Conservation (phyloP, 2,329 filamentous ascomycete genomes). For the Sarocladium brachiariae region DNA sequence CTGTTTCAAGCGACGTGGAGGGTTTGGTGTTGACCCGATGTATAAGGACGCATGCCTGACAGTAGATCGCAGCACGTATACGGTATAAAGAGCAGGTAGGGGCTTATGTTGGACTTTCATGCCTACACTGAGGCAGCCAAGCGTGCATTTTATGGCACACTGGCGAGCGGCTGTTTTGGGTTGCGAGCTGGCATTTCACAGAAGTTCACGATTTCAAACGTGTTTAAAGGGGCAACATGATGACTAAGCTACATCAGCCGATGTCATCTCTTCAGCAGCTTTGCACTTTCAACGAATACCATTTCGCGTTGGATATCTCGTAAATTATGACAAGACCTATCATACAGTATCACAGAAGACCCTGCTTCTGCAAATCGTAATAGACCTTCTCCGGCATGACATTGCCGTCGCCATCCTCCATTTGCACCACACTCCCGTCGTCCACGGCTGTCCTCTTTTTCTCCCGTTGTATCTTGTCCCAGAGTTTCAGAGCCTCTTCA, state of each 20-base stretch:
- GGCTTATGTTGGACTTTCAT: constrained; percentile 30
- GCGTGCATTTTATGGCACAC: constrained; percentile 5
- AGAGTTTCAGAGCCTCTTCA: constrained; percentile 78
- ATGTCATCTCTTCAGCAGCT: neutral
- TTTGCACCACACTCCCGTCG: constrained; percentile 85
- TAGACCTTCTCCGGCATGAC: constrained; percentile 99
- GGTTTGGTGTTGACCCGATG: constrained; percentile 87
- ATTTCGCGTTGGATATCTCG: neutral
- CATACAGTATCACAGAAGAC: constrained; percentile 53
- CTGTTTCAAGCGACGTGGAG: constrained; percentile 74
- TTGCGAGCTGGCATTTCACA: neutral
- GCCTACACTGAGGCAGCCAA: neutral
- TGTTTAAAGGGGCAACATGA: constrained; percentile 8
- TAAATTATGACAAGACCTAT: constrained; percentile 1
- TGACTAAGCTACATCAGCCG: constrained; percentile 2
- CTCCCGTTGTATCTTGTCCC: constrained; percentile 88
- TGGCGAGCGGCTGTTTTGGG: neutral
- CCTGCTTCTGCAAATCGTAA: constrained; percentile 88
- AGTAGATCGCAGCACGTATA: constrained; percentile 84
- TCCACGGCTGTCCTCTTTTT: constrained; percentile 70
- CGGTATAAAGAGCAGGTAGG: constrained; percentile 86
- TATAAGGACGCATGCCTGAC: constrained; percentile 68
- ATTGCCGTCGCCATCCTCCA: constrained; percentile 96
- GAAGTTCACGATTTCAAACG: neutral
- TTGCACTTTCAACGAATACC: neutral